A percentile compares a stretch with the other conserved stretches of the same genome.
phyloP scores from a whole-genome alignment of 75 land plant genomes.

The Pinus tabuliformis region DNA sequence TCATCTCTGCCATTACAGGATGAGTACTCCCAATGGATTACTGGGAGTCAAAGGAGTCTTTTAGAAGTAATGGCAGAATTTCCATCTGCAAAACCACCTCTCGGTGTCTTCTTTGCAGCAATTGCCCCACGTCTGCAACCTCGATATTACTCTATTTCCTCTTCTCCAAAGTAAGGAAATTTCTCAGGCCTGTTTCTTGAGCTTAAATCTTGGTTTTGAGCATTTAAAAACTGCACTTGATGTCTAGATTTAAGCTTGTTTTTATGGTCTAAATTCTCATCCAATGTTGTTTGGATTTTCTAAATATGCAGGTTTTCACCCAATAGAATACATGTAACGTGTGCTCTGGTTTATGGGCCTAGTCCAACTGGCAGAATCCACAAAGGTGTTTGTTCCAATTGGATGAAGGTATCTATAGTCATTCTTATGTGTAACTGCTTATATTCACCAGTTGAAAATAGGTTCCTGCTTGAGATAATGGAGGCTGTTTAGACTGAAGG shows the following conservation, averaged over 20 bases:
- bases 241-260: no score
- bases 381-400: conserved; percentile 91
- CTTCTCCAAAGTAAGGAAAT: conserved; percentile 71
- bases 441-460: not conserved
- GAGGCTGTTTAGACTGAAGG: conserved; percentile 9
- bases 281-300: not conserved
- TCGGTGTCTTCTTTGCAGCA: conserved; percentile 99
- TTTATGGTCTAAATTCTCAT: not conserved
- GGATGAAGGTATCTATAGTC: conserved; percentile 84
- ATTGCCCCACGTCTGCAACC: conserved; percentile 92
- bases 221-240: no score
- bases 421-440: not conserved
- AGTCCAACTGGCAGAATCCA: conserved; percentile 92
- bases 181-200: not conserved
- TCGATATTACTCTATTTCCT: conserved; percentile 95
- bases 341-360: conserved; percentile 86
- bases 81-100: conserved; percentile 86
- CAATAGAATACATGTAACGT: conserved; percentile 87
- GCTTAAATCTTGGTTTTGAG: no score
- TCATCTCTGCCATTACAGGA: conserved; percentile 52
- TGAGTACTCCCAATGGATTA: conserved; percentile 87
- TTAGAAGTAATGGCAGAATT: conserved; percentile 93
- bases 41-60: conserved; percentile 84
- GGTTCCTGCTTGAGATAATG: conserved; percentile 1
- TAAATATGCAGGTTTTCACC: conserved; percentile 58